Evolutionary conservation across 2,329 filamentous ascomycete genomes (phyloP), one percentile per base, ranked within the genome.

Genomic region (Tympanopsis confertula): DNA sequence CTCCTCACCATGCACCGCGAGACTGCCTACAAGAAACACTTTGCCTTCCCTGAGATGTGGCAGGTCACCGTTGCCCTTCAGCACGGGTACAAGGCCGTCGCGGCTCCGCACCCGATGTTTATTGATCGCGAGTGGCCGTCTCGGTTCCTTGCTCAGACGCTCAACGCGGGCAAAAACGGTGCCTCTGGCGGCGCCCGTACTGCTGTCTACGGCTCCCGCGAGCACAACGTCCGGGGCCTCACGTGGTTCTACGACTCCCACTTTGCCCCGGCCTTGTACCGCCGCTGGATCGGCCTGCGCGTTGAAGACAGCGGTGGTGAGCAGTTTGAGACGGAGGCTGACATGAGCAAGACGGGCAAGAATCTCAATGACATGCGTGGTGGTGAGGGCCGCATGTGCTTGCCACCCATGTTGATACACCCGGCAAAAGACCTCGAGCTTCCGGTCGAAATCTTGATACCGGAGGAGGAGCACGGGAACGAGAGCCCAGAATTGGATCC

Each of bases 21-120:
- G 63, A 94, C 88, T 3, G 77, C 79, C 20, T 73, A 85, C 50
- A 80, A 82, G 52, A 88, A 87, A 49, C 84, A 93, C 58, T 84
- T 85, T 45, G 93, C 91, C 65, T 94, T 94, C 55, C 85, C 87
- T 0, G 89, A 96, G 59, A 95, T 95, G 88, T 95, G 86, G 86
- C 86, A 88, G 0, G 81, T 82, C 1, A 91, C 84, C 0, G 78
- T 85, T 1, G 85, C 88, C 2, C 69, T 96, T 7, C 88, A 95
- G 42, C 88, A 95, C 55, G 89, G 89, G 10, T 79, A 85, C 62
- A 96, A 95, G 63, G 87, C 86, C 26, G 87, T 95, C 13, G 94
- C 82, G 46, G 86, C 80, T 2, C 89, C 89, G 1, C 89, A 96
- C 50, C 86, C 88, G 1, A 71, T 94, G 39, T 96, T 82, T 54